Percentiles rank a stretch among this genome's conserved stretches.
These are phyloP conservation scores for Calendula officinalis DNA, from an alignment of 129 eudicot species.

Conservation along the genomic window DNA sequence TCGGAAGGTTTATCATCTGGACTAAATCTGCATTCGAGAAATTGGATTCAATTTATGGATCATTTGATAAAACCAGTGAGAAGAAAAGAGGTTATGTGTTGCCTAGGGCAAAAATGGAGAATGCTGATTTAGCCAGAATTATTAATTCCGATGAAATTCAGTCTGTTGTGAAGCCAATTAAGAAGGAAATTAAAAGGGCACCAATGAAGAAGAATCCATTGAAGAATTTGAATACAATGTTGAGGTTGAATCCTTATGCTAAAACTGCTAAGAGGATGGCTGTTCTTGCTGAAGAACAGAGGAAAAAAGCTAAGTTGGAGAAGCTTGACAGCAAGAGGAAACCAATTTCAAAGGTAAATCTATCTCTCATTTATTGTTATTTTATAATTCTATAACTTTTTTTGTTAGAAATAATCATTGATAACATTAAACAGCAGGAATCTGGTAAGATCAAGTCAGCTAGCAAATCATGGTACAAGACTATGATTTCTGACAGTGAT, in stretches of 20 bases:
- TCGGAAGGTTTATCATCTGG: slow-evolving; percentile 67
- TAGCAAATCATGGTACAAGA: slow-evolving; percentile 62
- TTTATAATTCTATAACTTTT: too few relatives aligned
- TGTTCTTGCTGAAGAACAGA: slow-evolving; percentile 68
- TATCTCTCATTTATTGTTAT: too few relatives aligned
- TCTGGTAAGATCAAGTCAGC: slow-evolving; percentile 55
- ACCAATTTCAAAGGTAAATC: slow-evolving; percentile 50
- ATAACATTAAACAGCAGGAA: slow-evolving; percentile 47
- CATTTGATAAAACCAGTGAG: slow-evolving; percentile 55
- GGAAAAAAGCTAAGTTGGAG: slow-evolving; percentile 60
- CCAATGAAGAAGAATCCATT: slow-evolving; percentile 75
- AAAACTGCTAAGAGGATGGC: slow-evolving; percentile 81
- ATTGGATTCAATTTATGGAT: slow-evolving; percentile 50
- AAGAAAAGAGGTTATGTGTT: slow-evolving; percentile 63
- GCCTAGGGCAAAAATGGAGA: slow-evolving; percentile 72
- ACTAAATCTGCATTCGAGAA: slow-evolving; percentile 69
- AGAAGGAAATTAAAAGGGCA: slow-evolving; percentile 71
- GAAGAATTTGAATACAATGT: slow-evolving; percentile 65
- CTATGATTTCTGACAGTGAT: slow-evolving; percentile 68
- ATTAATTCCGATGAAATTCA: slow-evolving; percentile 77
- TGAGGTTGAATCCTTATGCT: slow-evolving; percentile 75
- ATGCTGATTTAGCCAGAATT: slow-evolving; percentile 68
- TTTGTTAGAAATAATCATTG: too few relatives aligned
- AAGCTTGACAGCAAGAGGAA: slow-evolving; percentile 73
- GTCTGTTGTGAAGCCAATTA: slow-evolving; percentile 66